Base-by-base conservation (phyloP, 352 stramenopile genomes). In the Phytophthora pistaciae region DNA sequence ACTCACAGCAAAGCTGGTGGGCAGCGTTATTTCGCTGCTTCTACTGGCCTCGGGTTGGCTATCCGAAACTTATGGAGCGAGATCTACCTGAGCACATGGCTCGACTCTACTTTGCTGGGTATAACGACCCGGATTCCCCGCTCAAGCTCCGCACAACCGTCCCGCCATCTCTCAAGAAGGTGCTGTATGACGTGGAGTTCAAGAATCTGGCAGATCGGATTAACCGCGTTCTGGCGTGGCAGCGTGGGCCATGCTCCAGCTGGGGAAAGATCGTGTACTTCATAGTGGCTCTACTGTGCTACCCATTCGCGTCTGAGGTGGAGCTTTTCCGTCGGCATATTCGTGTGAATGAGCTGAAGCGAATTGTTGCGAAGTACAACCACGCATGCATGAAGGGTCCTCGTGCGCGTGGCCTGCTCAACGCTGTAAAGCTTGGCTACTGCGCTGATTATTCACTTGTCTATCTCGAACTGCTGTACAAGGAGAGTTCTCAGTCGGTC, bases 21-120 rank as follows among this genome's bases (percentile, higher is more conserved):
- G 70, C 77, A n/a, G 82, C 80, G 16, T 56, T 92, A 4, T 78
- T 88, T 27, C 80, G 79, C 5, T 91, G 84, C 56, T 83, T 95
- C 46, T 91, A 90, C 64, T 95, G 88, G 88, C 83, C 84, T 13
- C 85, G 86, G 3, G 85, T 94, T 52, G 76, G 68, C 29, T 95
- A 95, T 56, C 86, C 87, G 25, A 95, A 94, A 66, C 83, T 95
- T 27, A 77, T 88, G 66, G 87, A 92, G 48, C 82, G 82, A n/a
- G 86, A 95, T 66, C 57, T 95, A n/a, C 76, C 80, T 5, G 85
- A 93, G 66, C 88, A 95, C 74, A 94, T 95, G 84, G 82, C 84
- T 3, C 82, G 88, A 9, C 79, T 95, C 33, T 95, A 95, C 65
- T 79, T 95, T 36, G 66, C 74, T 1, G 88, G 88, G 1, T 75